Evolutionary conservation across 2,329 filamentous ascomycete genomes (phyloP).

Genomic region (Fusarium tricinctum): DNA sequence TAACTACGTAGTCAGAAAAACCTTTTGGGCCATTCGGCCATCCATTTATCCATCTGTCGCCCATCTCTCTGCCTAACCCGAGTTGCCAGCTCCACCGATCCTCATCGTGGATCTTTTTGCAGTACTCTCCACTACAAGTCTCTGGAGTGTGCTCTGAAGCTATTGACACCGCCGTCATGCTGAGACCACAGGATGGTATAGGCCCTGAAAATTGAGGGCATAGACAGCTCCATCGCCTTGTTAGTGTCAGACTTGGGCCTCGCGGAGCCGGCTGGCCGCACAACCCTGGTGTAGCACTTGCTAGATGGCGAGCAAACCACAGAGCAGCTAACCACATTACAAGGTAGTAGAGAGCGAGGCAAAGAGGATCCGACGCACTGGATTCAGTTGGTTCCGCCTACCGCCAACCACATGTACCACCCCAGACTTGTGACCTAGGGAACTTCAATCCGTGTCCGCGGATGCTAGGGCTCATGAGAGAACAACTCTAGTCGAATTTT

Average conservation of each 20-base stretch:
- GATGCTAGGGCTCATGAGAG: constrained; percentile 28
- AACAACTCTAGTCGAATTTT: constrained; percentile 17
- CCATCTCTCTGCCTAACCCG: constrained; percentile 16
- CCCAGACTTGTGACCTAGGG: constrained; percentile 40
- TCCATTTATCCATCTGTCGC: constrained; percentile 2
- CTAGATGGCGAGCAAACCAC: constrained; percentile 37
- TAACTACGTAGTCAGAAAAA: constrained; percentile 2
- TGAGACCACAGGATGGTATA: constrained; percentile 43
- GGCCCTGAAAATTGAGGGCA: constrained; percentile 38
- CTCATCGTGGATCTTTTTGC: constrained; percentile 27
- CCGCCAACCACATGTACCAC: constrained; percentile 38
- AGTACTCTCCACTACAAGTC: constrained; percentile 39
- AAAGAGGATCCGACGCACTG: constrained; percentile 45
- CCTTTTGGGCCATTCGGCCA: constrained; percentile 13
- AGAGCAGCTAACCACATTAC: constrained; percentile 40
- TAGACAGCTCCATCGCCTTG: constrained; percentile 42
- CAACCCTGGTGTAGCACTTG: constrained; percentile 38
- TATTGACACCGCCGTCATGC: constrained; percentile 50
- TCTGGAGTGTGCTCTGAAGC: constrained; percentile 48
- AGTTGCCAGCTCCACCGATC: constrained; percentile 42
- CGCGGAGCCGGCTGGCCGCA: constrained; percentile 51
- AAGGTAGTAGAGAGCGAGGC: constrained; percentile 21
- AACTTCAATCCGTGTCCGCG: constrained; percentile 42
- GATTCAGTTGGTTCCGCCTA: constrained; percentile 45
- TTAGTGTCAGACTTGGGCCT: constrained; percentile 44